Conservation (phyloP, 495 filamentous ascomycete species). For the Sabuloglossum arenarium region DNA sequence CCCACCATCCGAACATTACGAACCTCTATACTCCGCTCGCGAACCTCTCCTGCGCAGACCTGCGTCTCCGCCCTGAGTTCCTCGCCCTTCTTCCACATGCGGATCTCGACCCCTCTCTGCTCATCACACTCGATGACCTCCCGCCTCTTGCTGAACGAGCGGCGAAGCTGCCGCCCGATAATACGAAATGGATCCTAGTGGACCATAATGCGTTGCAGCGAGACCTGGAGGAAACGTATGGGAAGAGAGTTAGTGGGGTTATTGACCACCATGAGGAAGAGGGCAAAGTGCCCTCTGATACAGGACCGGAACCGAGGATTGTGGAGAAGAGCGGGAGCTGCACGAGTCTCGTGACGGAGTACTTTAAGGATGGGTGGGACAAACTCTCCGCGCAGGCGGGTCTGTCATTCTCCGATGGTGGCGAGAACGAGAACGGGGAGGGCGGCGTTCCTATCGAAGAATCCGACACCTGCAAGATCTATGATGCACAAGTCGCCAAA, state of each 20-base stretch:
- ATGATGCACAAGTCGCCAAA: conserved; percentile 41
- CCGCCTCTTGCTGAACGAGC: conserved; percentile 13
- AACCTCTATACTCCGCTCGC: conserved; percentile 57
- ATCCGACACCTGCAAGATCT: neutral
- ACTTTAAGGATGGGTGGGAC: conserved; percentile 38
- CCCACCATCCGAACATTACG: neutral
- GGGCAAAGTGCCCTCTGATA: conserved; percentile 28
- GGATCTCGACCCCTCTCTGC: conserved; percentile 14
- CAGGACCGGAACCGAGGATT: conserved; percentile 30
- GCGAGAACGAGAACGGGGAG: conserved; percentile 8
- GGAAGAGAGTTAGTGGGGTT: conserved; percentile 38
- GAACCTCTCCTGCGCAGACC: conserved; percentile 48
- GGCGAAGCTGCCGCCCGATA: conserved; percentile 14
- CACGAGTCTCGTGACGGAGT: conserved; percentile 48
- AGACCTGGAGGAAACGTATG: conserved; percentile 21
- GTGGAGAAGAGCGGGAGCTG: conserved; percentile 57
- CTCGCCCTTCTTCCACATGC: conserved; percentile 23
- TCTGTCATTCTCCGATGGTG: conserved; percentile 6
- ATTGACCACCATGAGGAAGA: conserved; percentile 92
- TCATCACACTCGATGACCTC: conserved; percentile 25
- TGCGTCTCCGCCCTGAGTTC: conserved; percentile 66
- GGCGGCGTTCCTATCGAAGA: neutral
- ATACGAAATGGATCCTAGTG: conserved; percentile 44
- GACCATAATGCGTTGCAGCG: conserved; percentile 75
- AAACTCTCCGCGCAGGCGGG: neutral